Percentiles rank a stretch among this genome's conserved stretches.
Evolutionary conservation across 257 asterid species (phyloP).

Genomic region (Avicennia marina): DNA sequence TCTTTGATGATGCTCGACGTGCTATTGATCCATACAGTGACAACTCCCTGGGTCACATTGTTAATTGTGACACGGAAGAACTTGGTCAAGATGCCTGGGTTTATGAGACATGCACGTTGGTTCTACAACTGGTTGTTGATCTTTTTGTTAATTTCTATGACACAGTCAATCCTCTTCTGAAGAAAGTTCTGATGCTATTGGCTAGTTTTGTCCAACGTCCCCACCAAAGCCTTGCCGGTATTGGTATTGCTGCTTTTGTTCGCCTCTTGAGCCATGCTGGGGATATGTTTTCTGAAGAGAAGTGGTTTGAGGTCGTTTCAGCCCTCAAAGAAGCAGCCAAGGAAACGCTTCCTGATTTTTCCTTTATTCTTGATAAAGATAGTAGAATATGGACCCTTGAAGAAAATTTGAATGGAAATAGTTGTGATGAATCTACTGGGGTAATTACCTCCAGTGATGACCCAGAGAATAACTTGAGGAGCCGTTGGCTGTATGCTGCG

Average conservation of each 20-base stretch:
- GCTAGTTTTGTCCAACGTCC: conserved; percentile 97
- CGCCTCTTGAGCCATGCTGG: conserved; percentile 98
- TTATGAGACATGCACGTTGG: conserved; percentile 96
- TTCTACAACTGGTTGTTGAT: conserved; percentile 94
- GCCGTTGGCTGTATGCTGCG: conserved; percentile 59
- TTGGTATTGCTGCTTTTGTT: conserved; percentile 98
- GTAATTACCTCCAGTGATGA: conserved; percentile 43
- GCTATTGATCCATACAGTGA: conserved; percentile 87
- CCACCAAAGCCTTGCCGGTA: conserved; percentile 97
- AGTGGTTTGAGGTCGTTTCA: conserved; percentile 87
- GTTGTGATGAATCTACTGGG: conserved; percentile 53
- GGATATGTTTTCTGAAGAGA: conserved; percentile 80
- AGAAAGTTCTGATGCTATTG: conserved; percentile 70
- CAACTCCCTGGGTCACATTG: conserved; percentile 36
- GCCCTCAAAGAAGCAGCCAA: conserved; percentile 79
- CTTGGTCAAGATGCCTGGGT: conserved; percentile 96
- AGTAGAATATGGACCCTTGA: conserved; percentile 35
- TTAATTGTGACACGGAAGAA: conserved; percentile 58
- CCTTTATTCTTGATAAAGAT: conserved; percentile 66
- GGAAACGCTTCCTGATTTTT: conserved; percentile 84
- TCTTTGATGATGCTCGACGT: conserved; percentile 89
- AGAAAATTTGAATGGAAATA: conserved; percentile 39
- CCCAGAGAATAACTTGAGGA: conserved; percentile 47
- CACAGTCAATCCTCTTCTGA: conserved; percentile 89
- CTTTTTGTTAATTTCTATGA: conserved; percentile 90